A percentile compares a stretch with the other conserved stretches of the same genome.
Evolutionary conservation across 257 asterid species (phyloP).

Genomic region (Rubia yunnanensis): DNA sequence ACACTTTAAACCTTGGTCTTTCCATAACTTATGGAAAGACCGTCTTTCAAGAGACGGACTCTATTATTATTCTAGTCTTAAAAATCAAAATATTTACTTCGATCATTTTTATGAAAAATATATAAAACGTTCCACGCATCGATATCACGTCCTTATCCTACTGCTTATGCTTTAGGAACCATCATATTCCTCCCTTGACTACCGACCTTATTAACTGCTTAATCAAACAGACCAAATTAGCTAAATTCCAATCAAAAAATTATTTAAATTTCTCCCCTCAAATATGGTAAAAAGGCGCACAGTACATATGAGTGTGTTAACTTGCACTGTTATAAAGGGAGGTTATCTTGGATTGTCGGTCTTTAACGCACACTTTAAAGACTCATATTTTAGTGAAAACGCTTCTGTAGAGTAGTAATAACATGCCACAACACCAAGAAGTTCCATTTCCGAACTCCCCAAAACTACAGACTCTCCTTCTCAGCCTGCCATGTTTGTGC

Average conservation of each 20-base stretch:
- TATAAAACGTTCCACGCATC: not conserved
- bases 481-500: slow-evolving; percentile 14
- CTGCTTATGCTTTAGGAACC: not conserved
- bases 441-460: slow-evolving; percentile 20
- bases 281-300: not conserved
- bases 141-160: too few species aligned
- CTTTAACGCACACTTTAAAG: slow-evolving; percentile 31
- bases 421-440: slow-evolving; percentile 27
- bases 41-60: too few species aligned
- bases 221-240: not conserved
- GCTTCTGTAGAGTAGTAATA: slow-evolving; percentile 35
- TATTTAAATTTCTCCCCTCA: not conserved
- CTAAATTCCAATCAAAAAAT: not conserved
- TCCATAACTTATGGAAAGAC: too few species aligned
- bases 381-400: slow-evolving; percentile 54
- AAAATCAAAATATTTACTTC: not conserved
- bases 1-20: too few species aligned
- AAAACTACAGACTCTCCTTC: slow-evolving; percentile 3
- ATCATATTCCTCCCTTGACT: not conserved
- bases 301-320: slow-evolving; percentile 3
- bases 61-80: too few species aligned
- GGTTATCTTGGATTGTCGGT: slow-evolving; percentile 19
- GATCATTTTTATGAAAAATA: not conserved
- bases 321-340: slow-evolving; percentile 14
- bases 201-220: not conserved